A percentile compares a stretch with the other conserved stretches of the same genome.
phyloP scores from a whole-genome alignment of 805 yeast species.

The Schizosaccharomyces octosporus region DNA sequence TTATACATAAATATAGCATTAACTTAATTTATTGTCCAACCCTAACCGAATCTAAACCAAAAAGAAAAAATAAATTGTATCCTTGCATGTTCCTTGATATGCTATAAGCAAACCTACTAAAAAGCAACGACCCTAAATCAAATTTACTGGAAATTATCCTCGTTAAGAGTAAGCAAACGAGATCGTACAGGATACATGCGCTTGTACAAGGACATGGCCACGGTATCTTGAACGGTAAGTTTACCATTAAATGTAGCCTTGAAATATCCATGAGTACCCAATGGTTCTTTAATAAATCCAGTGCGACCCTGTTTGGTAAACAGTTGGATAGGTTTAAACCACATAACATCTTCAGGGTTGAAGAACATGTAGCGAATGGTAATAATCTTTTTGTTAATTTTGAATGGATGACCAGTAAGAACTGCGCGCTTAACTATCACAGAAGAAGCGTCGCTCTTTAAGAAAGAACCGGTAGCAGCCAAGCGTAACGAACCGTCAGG shows the following conservation, averaged over 20 bases:
- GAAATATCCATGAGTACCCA: constrained; percentile 96
- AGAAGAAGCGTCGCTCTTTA: constrained; percentile 65
- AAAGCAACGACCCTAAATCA: too few species aligned
- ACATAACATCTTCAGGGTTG: constrained; percentile 64
- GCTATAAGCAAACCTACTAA: too few species aligned
- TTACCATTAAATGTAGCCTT: constrained; percentile 86
- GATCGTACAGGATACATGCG: constrained; percentile 57
- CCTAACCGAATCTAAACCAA: too few species aligned
- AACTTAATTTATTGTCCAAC: too few species aligned
- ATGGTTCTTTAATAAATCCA: constrained; percentile 79
- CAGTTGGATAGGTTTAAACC: constrained; percentile 75
- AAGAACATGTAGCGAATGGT: constrained; percentile 95
- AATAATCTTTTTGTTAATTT: constrained; percentile 75
- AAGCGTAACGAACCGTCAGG: constrained; percentile 25
- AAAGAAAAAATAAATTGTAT: too few species aligned
- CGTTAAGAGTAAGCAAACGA: background rate
- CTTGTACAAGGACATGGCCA: constrained; percentile 82
- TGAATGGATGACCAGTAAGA: constrained; percentile 82
- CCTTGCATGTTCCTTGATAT: too few species aligned
- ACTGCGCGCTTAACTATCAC: constrained; percentile 69
- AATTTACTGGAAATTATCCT: too few species aligned
- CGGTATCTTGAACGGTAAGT: constrained; percentile 70
- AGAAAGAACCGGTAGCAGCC: constrained; percentile 73
- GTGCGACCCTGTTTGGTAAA: constrained; percentile 82
- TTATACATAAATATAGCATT: too few species aligned